Base-by-base conservation (phyloP, 768 basidiomycete species). In the Suillus occidentalis region DNA sequence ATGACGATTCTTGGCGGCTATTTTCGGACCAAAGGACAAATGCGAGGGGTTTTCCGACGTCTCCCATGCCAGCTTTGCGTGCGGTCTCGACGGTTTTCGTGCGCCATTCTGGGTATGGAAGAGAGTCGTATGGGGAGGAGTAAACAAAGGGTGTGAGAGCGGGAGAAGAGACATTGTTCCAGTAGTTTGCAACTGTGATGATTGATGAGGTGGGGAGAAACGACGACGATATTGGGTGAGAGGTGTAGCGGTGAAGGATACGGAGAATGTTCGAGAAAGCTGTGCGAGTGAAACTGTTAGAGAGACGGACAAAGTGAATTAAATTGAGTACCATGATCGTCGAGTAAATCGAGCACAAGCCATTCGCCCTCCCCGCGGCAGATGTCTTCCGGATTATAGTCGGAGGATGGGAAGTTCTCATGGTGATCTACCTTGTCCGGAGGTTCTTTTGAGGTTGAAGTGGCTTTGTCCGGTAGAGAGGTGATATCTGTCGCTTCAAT, bases 21-120 rank as follows among this genome's bases (percentile, higher is more conserved):
- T 65, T 71, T 57, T 76, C 78, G 3, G 75, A 69, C 76, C 77
- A 78, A 22, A 81, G 62, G 8, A 83, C 72, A 73, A 82, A 80
- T 49, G 84, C 82, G 79, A 88, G 77, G 0, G 87, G 84, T 36
- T 81, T 78, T 0, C 84, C 82, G 0, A 85, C 77, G n/a, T 86
- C 81, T 0, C 89, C 85, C 72, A 88, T 76, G 0, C 88, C 87
- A 14, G 87, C 84, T 36, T 80, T 79, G 13, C 83, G 81, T 0
- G 89, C 89, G 49, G 82, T 79, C 47, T 80, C 76, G 2, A 85
- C 79, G 0, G 87, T 70, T 2, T 80, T 79, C 0, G 78, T 69
- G 0, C 89, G 83, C 89, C 89, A 91, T 67, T 89, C 89, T 0
- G 89, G 89, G 72, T 88, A 90, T 0, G 83, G 84, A 1, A 88